phyloP scores from a whole-genome alignment of 495 filamentous ascomycete genomes.

The Rhypophila decipiens region DNA sequence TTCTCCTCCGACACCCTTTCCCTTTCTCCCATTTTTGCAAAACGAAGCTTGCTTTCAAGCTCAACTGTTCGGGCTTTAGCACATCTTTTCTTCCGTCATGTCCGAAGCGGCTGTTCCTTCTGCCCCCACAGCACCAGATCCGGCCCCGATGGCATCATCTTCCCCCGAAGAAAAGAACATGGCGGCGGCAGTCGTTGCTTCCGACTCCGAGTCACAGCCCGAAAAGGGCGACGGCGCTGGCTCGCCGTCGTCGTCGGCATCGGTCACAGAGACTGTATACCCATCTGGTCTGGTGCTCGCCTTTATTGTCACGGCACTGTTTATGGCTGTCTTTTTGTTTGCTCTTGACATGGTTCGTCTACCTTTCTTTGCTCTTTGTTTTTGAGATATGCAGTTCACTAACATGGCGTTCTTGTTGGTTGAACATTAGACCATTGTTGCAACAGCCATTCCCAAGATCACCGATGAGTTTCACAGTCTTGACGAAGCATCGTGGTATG shows the following conservation, averaged over 20 bases:
- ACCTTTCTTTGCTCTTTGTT: background rate
- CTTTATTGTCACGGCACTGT: background rate
- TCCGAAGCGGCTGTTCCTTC: background rate
- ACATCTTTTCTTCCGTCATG: no score
- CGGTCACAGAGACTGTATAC: background rate
- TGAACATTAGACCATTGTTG: constrained; percentile 34
- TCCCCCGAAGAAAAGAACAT: background rate
- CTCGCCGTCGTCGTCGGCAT: background rate
- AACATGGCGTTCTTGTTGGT: background rate
- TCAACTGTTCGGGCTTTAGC: no score
- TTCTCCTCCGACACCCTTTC: background rate
- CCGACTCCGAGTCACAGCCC: background rate
- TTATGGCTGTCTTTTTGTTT: background rate
- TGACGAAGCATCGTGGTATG: constrained; percentile 47
- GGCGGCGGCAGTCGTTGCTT: background rate
- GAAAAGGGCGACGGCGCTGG: background rate
- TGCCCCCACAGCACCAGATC: background rate
- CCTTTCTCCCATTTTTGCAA: no score
- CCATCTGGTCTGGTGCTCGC: background rate
- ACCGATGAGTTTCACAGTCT: constrained; percentile 38
- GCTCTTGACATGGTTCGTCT: background rate
- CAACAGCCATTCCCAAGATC: constrained; percentile 43
- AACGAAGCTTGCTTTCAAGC: background rate
- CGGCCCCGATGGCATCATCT: background rate
- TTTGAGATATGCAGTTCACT: background rate